These are phyloP conservation scores for Insectozyma bohioensis DNA, from an alignment of 1,139 yeast genomes.

Conservation along the genomic window DNA sequence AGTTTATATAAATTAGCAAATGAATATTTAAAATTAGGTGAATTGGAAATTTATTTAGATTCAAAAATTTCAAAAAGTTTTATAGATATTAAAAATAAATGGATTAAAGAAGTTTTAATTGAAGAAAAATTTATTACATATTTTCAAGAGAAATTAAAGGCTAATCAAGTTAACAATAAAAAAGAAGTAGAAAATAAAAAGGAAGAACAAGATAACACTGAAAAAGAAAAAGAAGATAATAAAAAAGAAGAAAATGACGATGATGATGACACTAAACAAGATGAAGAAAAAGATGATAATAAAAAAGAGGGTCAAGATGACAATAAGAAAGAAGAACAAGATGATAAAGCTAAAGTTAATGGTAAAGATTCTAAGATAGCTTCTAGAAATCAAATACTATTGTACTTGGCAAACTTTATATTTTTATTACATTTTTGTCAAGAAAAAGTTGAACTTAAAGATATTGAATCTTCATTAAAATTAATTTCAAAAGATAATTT, in stretches of 20 bases:
- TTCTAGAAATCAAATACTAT: no score
- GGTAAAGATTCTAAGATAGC: no score
- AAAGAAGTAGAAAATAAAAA: no score
- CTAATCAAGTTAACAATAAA: no score
- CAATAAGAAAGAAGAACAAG: no score
- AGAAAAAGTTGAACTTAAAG: conserved; percentile 11
- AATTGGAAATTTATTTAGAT: conserved; percentile 23
- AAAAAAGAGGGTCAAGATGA: no score
- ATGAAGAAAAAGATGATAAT: conserved; percentile 2
- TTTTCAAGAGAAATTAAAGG: no score
- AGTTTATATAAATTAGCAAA: conserved; percentile 24
- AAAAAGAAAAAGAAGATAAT: not conserved
- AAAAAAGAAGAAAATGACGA: not conserved
- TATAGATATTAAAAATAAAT: conserved; percentile 25
- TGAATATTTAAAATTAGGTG: conserved; percentile 13
- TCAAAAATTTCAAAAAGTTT: conserved; percentile 18
- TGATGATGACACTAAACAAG: not conserved
- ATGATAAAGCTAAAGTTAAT: no score
- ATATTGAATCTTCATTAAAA: conserved; percentile 5
- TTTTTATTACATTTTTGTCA: conserved; percentile 26
- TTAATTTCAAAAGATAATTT: conserved; percentile 9
- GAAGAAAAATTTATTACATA: conserved; percentile 2
- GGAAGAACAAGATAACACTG: no score
- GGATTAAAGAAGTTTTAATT: conserved; percentile 21
- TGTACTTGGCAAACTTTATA: conserved; percentile 27